phyloP scores from a whole-genome alignment of 441 rosid species.

The Populus tomentosa region DNA sequence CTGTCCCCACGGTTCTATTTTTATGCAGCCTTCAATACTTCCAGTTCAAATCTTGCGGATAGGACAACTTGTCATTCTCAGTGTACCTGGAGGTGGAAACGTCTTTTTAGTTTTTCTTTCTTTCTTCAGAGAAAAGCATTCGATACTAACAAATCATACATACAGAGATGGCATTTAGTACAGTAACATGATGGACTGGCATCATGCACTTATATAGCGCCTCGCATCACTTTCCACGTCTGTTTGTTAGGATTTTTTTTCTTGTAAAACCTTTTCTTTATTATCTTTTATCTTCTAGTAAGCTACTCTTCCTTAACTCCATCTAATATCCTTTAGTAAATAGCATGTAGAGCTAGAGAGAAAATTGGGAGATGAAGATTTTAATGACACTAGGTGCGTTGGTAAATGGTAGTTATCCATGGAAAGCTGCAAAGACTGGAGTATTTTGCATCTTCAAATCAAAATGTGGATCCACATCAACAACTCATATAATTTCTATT shows the following conservation, averaged over 20 bases:
- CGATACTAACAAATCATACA: background rate
- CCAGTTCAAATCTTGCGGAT: constrained; percentile 76
- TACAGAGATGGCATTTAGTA: background rate
- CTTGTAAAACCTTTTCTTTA: background rate
- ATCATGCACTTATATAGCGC: background rate
- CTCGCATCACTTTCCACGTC: background rate
- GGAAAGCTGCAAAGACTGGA: background rate
- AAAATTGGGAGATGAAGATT: background rate
- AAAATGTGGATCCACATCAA: background rate
- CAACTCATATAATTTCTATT: background rate
- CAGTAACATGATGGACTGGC: background rate
- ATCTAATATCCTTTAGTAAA: background rate
- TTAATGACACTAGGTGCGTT: background rate
- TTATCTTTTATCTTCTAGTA: background rate
- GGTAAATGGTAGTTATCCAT: background rate
- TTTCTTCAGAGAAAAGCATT: background rate
- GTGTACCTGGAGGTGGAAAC: constrained; percentile 75
- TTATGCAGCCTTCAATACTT: constrained; percentile 81
- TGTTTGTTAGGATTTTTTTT: background rate
- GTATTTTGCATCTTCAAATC: background rate
- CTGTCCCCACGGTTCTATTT: background rate
- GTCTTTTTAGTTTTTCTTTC: too few relatives aligned
- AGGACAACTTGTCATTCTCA: constrained; percentile 86
- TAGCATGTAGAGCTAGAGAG: background rate
- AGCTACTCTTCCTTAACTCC: background rate